Evolutionary conservation across 73 alveolate species (phyloP).

Genomic region (Paramecium caudatum): DNA sequence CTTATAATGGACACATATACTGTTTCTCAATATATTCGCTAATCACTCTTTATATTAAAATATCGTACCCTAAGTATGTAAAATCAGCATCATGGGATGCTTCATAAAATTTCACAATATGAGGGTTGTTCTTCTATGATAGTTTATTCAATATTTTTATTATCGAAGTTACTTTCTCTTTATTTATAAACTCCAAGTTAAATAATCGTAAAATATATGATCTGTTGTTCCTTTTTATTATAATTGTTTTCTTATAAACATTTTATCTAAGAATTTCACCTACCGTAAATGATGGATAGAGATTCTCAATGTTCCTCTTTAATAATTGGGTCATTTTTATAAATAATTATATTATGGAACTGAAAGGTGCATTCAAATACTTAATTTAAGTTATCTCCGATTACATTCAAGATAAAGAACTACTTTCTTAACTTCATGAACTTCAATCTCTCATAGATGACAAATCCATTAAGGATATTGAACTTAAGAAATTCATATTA

Average conservation of each 20-base stretch:
- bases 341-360: constrained; percentile 1
- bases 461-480: not conserved
- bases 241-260: constrained; percentile 17
- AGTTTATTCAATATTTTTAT: constrained; percentile 16
- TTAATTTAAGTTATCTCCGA: not conserved
- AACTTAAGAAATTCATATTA: not conserved
- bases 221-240: not conserved
- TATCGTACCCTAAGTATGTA: constrained; percentile 46
- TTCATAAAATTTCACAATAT: constrained; percentile 36
- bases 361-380: not conserved
- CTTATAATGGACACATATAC: not conserved
- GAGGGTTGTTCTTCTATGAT: not conserved
- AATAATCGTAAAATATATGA: constrained; percentile 6
- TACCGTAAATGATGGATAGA: constrained; percentile 7
- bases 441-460: not conserved
- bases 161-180: not conserved
- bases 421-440: not conserved
- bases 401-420: not conserved
- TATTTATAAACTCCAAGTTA: constrained; percentile 15
- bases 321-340: constrained; percentile 25
- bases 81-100: not conserved
- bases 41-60: not conserved
- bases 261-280: constrained; percentile 20
- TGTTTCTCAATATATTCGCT: not conserved
- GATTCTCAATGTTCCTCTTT: constrained; percentile 43